These are phyloP conservation scores for Neoboletus subvelutipes DNA, from an alignment of 768 basidiomycete species.

Conservation along the genomic window DNA sequence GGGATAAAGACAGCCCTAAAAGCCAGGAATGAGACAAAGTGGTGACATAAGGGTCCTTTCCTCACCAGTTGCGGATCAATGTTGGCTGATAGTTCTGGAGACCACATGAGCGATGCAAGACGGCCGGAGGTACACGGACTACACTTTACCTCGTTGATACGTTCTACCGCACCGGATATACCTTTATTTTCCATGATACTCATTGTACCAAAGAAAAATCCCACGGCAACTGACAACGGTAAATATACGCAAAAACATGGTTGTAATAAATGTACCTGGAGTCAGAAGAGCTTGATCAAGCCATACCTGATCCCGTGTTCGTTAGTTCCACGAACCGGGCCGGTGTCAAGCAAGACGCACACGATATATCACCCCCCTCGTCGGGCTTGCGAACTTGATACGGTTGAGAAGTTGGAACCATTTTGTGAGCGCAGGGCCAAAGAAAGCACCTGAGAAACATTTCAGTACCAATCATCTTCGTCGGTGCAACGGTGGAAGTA, in stretches of 20 bases:
- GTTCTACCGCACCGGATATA: constrained; percentile 47
- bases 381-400: constrained; percentile 64
- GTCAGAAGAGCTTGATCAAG: constrained; percentile 80
- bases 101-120: constrained; percentile 4
- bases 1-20: constrained; percentile 72
- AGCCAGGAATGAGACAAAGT: not conserved
- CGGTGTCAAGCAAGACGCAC: constrained; percentile 37
- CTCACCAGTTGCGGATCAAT: constrained; percentile 72
- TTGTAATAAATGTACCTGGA: constrained; percentile 44
- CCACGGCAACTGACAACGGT: constrained; percentile 39
- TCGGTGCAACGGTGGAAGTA: not conserved
- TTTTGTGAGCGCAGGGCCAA: constrained; percentile 78
- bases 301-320: constrained; percentile 51
- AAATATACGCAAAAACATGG: constrained; percentile 10
- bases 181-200: constrained; percentile 76
- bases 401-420: constrained; percentile 78
- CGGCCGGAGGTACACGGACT: not conserved
- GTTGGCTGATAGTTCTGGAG: constrained; percentile 69
- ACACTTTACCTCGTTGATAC: constrained; percentile 38
- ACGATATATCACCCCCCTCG: constrained; percentile 56
- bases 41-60: not conserved
- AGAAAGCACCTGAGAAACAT: constrained; percentile 52
- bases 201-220: constrained; percentile 72
- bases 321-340: not conserved
- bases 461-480: not conserved